phyloP scores from a whole-genome alignment of 2,329 filamentous ascomycete species.

The Pseudogymnoascus sp. region DNA sequence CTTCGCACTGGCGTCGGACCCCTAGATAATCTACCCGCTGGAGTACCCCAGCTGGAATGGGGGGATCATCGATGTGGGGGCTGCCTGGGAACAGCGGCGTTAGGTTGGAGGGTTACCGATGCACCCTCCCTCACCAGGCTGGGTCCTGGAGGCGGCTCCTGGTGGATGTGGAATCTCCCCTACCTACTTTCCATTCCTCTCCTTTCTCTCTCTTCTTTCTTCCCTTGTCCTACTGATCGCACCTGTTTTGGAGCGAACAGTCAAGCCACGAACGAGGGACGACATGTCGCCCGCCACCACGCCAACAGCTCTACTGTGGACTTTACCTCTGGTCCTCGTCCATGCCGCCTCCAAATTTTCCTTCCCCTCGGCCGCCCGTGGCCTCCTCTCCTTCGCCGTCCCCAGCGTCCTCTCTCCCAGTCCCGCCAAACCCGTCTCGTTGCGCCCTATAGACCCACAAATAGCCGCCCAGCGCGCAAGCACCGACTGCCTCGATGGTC shows the following conservation, averaged over 20 bases:
- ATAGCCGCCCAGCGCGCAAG: conserved; percentile 3
- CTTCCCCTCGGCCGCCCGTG: background rate
- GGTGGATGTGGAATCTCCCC: background rate
- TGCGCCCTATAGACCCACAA: background rate
- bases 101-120: background rate
- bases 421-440: background rate
- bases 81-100: background rate
- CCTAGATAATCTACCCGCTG: background rate
- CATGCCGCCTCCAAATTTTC: background rate
- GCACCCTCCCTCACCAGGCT: background rate
- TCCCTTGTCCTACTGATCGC: conserved; percentile 2
- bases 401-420: background rate
- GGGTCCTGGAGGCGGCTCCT: background rate
- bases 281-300: background rate
- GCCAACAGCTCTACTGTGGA: background rate
- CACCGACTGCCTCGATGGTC: background rate
- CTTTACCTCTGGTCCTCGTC: background rate
- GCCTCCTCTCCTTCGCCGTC: background rate
- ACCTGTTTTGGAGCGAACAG: background rate
- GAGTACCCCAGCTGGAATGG: background rate
- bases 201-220: background rate
- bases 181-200: background rate
- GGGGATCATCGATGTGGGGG: background rate
- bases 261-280: background rate
- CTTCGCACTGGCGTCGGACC: background rate